Base-by-base conservation (phyloP, 805 yeast species). In the Candida pseudoglaebosa region DNA sequence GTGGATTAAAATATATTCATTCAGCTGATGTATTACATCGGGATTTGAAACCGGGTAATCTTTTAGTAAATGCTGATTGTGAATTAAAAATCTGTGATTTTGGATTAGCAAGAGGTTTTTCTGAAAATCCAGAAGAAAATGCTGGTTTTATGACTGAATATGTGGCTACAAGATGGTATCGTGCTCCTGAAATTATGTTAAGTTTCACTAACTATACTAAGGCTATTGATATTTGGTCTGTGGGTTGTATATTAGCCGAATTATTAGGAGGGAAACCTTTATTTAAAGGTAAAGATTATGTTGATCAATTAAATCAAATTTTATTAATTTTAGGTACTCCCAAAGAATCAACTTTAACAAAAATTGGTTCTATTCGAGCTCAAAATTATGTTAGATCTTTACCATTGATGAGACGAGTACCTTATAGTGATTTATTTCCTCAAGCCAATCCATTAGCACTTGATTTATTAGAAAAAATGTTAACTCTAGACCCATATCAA, bases 131-230 rank as follows among this genome's bases (percentile, higher is more conserved):
- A 1, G 90, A 82, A 43, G 85, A 82, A 50, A 88, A 89, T 50
- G 84, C 85, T 22, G 97, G 96, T n/a, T 91, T 88, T 53, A 68
- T 91, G 71, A 93, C 99, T 1, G 98, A 91, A 61, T 93, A 93
- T 57, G 99, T 93, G 19, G 98, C 99, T 22, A 93, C 99, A 1
- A 75, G 99, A 59, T 93, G 99, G 99, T 93, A 93, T 62, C 73
- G 99, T 49, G 99, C 99, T 3, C 99, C 99, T 0, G 99, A 93
- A 57, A 89, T 93, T 62, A 91, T 93, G 89, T 71, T 93, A 39
- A 83, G 95, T 47, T 88, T 86, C 67, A 95, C 93, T 59, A 87
- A 90, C 42, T 91, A 91, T 61, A 86, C 98, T 4, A 90, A 88
- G 65, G 96, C 99, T 17, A 91, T 93, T 43, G 99, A 93, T 61